phyloP scores from a whole-genome alignment of 805 yeast genomes.

The Ogataea siamensis region DNA sequence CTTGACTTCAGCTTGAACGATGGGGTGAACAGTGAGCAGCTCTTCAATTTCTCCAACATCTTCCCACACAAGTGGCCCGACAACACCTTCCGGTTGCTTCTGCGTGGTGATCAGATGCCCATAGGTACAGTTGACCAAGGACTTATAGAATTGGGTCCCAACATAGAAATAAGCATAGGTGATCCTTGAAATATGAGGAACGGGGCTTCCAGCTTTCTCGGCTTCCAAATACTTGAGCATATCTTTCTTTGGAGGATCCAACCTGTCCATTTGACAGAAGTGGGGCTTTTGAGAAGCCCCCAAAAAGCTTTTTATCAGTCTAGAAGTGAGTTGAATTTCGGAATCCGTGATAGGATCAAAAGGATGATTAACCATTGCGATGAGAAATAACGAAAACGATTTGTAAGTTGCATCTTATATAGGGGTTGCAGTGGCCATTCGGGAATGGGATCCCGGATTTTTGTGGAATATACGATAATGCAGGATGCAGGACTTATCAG shows the following conservation, averaged over 20 bases:
- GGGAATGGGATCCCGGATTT: not conserved
- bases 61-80: slow-evolving; percentile 71
- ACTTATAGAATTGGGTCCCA: slow-evolving; percentile 57
- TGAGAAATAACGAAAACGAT: not conserved
- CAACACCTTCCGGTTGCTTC: slow-evolving; percentile 56
- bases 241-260: slow-evolving; percentile 77
- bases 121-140: slow-evolving; percentile 62
- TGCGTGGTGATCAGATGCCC: slow-evolving; percentile 61
- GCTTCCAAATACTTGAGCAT: slow-evolving; percentile 68
- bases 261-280: slow-evolving; percentile 63
- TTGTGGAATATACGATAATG: not conserved
- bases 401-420: slow-evolving; percentile 1
- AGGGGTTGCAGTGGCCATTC: slow-evolving; percentile 1
- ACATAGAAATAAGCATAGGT: slow-evolving; percentile 66
- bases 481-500: not conserved
- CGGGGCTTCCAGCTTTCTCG: slow-evolving; percentile 50
- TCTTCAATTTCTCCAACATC: slow-evolving; percentile 57
- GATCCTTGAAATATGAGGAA: slow-evolving; percentile 65
- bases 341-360: slow-evolving; percentile 42
- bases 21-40: slow-evolving; percentile 52
- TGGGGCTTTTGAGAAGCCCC: slow-evolving; percentile 53
- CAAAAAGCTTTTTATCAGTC: slow-evolving; percentile 57
- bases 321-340: slow-evolving; percentile 56
- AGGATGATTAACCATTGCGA: slow-evolving; percentile 31
- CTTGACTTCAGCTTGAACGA: slow-evolving; percentile 60